Conservation (phyloP, 2,329 filamentous ascomycete species). For the Monosporascus cannonballus region DNA sequence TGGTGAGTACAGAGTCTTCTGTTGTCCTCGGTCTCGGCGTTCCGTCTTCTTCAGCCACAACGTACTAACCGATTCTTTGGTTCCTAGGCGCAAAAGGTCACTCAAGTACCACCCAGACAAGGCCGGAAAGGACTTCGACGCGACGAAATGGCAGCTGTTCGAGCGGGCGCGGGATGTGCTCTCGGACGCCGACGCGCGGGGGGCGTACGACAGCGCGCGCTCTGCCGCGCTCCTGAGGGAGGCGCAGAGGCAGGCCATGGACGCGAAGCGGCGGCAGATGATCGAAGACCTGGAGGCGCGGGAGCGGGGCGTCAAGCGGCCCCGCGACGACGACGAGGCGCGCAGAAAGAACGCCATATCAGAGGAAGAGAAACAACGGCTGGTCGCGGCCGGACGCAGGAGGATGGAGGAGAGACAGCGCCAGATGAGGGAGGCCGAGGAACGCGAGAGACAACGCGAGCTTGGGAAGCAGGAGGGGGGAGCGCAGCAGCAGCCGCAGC, state of each 20-base stretch:
- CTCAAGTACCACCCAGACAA: conserved; percentile 96
- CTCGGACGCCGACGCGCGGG: conserved; percentile 61
- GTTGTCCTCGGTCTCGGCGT: too few relatives aligned
- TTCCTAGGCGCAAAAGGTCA: conserved; percentile 53
- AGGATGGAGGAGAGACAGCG: conserved; percentile 35
- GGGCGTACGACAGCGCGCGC: conserved; percentile 72
- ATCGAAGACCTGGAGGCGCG: conserved; percentile 80
- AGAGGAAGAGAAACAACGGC: conserved; percentile 23
- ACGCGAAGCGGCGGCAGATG: conserved; percentile 66
- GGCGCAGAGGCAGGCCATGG: conserved; percentile 66
- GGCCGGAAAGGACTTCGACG: conserved; percentile 66
- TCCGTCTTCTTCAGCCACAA: too few relatives aligned
- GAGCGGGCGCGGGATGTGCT: conserved; percentile 85
- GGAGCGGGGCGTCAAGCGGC: conserved; percentile 60
- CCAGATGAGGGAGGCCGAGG: conserved; percentile 35
- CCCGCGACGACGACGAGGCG: conserved; percentile 42
- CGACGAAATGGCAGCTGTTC: conserved; percentile 77
- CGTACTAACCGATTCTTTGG: background rate
- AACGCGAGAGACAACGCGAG: conserved; percentile 34
- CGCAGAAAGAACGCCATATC: conserved; percentile 9
- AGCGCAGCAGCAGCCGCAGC: conserved; percentile 1
- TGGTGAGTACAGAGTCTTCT: conserved; percentile 48
- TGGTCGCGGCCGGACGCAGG: conserved; percentile 28
- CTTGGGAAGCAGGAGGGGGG: conserved; percentile 15
- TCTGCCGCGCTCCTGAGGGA: conserved; percentile 64